These are phyloP conservation scores for Fusarium sp. DNA, from an alignment of 2,329 filamentous ascomycete species.

Conservation along the genomic window DNA sequence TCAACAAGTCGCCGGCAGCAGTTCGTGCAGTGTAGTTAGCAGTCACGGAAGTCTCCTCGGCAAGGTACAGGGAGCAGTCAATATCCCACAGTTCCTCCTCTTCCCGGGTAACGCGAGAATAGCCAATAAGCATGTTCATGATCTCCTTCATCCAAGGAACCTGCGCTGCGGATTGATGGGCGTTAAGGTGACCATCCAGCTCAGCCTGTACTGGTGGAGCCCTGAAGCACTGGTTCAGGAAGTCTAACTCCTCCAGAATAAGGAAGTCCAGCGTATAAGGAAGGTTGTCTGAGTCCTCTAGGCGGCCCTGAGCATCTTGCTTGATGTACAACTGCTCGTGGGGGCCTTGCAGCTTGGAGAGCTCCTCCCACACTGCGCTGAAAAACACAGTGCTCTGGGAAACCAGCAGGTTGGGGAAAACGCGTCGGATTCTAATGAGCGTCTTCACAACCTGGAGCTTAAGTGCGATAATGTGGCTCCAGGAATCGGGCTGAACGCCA, in stretches of 20 bases:
- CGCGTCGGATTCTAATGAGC: constrained; percentile 84
- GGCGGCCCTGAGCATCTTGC: constrained; percentile 83
- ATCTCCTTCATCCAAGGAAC: constrained; percentile 88
- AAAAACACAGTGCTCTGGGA: constrained; percentile 87
- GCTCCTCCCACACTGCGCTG: constrained; percentile 87
- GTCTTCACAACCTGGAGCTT: constrained; percentile 97
- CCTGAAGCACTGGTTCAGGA: constrained; percentile 89
- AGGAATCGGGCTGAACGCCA: constrained; percentile 69
- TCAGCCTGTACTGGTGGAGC: constrained; percentile 90
- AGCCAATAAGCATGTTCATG: constrained; percentile 85
- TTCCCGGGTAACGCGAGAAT: constrained; percentile 89
- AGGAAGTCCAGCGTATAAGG: constrained; percentile 95
- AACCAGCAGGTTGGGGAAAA: constrained; percentile 85
- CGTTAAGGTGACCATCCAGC: constrained; percentile 80
- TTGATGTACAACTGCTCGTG: constrained; percentile 89
- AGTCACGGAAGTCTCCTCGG: constrained; percentile 93
- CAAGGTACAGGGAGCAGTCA: constrained; percentile 93
- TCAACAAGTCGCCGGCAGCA: constrained; percentile 89
- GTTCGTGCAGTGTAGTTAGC: constrained; percentile 96
- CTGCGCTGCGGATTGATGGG: constrained; percentile 68
- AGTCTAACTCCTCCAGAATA: constrained; percentile 92
- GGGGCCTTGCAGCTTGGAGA: constrained; percentile 75
- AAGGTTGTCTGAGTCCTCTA: constrained; percentile 91
- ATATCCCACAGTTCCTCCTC: constrained; percentile 97
- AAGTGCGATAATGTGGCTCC: constrained; percentile 84